Evolutionary conservation across 108 stramenopile species (phyloP).

Genomic region (Pinguiococcus pyrenoidosus): DNA sequence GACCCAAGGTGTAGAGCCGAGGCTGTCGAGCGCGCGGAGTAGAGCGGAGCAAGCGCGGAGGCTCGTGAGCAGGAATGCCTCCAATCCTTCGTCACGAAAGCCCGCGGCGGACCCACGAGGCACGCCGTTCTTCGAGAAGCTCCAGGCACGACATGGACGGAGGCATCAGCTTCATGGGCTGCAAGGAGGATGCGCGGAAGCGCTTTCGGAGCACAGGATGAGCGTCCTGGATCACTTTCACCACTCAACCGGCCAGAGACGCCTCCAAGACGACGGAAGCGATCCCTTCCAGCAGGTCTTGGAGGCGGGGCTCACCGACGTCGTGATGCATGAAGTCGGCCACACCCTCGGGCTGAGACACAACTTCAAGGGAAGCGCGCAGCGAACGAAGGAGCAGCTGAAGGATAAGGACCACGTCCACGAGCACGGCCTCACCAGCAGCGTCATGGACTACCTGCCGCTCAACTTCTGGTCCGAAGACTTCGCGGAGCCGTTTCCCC

Average conservation of each 20-base stretch:
- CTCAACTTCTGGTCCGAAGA: background rate
- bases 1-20: no score
- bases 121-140: no score
- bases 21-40: no score
- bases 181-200: no score
- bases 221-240: no score
- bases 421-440: constrained; percentile 7
- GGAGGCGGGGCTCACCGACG: constrained; percentile 11
- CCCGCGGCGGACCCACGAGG: background rate
- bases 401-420: constrained; percentile 2
- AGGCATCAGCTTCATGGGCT: no score
- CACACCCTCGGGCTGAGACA: constrained; percentile 27
- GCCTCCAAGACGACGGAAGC: no score
- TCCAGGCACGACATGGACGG: no score
- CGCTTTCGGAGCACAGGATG: no score
- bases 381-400: constrained; percentile 4
- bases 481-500: constrained; percentile 1
- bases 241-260: no score
- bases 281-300: no score
- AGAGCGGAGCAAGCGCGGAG: no score
- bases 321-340: constrained; percentile 27
- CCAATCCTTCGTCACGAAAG: background rate
- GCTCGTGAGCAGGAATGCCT: background rate
- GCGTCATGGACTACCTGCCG: constrained; percentile 32
- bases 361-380: constrained; percentile 17